Evolutionary conservation across 371 early-diverging fungal species (phyloP), one percentile per base, ranked within the genome.

Genomic region (Cokeromyces recurvatus): DNA sequence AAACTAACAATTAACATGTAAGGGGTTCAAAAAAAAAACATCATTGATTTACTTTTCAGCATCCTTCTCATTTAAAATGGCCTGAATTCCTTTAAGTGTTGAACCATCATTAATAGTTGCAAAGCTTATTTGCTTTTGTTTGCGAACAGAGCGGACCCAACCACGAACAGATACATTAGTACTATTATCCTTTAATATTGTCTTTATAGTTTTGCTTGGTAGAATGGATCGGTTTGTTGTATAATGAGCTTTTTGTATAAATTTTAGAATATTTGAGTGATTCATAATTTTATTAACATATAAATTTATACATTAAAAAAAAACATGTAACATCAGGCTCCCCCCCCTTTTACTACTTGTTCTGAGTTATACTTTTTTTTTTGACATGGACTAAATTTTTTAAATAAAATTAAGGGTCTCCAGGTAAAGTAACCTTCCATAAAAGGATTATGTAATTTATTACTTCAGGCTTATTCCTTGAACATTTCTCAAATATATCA

Each of bases 91-190:
- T 31, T 76, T 69, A 20, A 78, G 52, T 15, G 62, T 80, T 1
- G 88, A 82, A 4, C 94, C 94, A 43, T 93, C 92, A 16, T 82
- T 77, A 31, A 92, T 64, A 37, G 85, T 81, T 8, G 84, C 78
- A 63, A 93, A 93, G 4, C 84, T 72, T 19, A 84, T 53, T 25
- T 81, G 65, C 62, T 92, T 92, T 61, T 91, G 90, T 34, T 76
- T 64, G 16, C 92, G 86, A 14, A 90, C 82, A 4, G 93, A 84
- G 23, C 87, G 78, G 16, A 92, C 68, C 94, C 94, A 92, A 7
- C 90, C 94, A 22, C 85, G 64, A 10, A 91, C 69, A n/a, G 53
- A 41, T 9, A 74, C 67, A 5, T 46, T 12, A 8, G n/a, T 27
- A 3, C 32, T 19, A n/a, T 49, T 45, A 22, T 53, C 38, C 14